Evolutionary conservation across 2,329 filamentous ascomycete species (phyloP).

Genomic region (Colletotrichum orbiculare): DNA sequence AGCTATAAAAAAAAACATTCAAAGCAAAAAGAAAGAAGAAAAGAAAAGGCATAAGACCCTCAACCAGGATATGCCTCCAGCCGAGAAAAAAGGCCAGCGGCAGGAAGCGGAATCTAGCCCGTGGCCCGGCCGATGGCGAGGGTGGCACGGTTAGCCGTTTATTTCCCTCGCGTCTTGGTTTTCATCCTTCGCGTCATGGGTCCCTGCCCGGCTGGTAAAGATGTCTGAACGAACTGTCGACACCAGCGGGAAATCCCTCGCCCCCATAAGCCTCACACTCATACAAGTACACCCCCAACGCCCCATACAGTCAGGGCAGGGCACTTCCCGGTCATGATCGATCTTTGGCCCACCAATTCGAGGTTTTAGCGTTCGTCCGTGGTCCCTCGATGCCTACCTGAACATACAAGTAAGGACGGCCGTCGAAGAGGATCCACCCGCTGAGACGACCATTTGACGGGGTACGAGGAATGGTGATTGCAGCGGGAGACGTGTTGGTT

Average conservation of each 20-base stretch:
- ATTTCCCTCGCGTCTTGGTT: background rate
- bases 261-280: constrained; percentile 22
- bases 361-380: constrained; percentile 24
- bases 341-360: constrained; percentile 30
- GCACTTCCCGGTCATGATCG: constrained; percentile 17
- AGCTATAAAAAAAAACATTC: background rate
- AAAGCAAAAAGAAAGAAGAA: background rate
- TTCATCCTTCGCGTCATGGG: constrained; percentile 11
- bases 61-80: constrained; percentile 5
- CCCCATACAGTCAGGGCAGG: constrained; percentile 19
- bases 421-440: background rate
- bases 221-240: background rate
- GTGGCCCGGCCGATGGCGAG: constrained; percentile 23
- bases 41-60: background rate
- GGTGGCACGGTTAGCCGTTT: constrained; percentile 29
- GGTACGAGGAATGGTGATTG: constrained; percentile 4
- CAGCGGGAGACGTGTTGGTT: constrained; percentile 11
- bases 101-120: constrained; percentile 23
- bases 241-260: constrained; percentile 14
- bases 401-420: no score
- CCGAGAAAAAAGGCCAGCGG: constrained; percentile 12
- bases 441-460: constrained; percentile 8
- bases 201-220: constrained; percentile 11
- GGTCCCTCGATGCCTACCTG: background rate
- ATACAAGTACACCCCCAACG: constrained; percentile 5